These are phyloP conservation scores for Boechera divaricarpa DNA, from an alignment of 345 rosid genomes.

Conservation along the genomic window DNA sequence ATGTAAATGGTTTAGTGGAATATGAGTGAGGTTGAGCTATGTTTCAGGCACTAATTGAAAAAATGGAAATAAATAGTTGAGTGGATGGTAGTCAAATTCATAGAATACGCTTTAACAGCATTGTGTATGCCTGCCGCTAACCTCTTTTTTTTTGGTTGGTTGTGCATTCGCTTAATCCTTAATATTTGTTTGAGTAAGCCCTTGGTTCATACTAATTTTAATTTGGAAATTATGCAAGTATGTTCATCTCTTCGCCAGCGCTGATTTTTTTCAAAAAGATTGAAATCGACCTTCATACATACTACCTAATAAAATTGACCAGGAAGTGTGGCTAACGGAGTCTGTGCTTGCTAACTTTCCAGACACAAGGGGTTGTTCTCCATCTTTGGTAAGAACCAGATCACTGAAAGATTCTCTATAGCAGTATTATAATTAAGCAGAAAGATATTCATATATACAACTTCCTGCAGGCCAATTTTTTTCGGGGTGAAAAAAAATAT, in stretches of 20 bases:
- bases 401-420: constrained; percentile 15
- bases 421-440: constrained; percentile 22
- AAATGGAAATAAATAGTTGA: constrained; percentile 24
- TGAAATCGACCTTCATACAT: constrained; percentile 42
- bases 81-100: constrained; percentile 13
- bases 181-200: constrained; percentile 3
- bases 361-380: constrained; percentile 85
- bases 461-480: constrained; percentile 67
- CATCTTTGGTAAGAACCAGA: constrained; percentile 71
- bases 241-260: constrained; percentile 8
- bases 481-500: constrained; percentile 62
- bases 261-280: background rate
- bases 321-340: constrained; percentile 93
- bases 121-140: constrained; percentile 15
- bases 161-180: background rate
- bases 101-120: constrained; percentile 28
- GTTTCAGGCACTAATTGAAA: constrained; percentile 1
- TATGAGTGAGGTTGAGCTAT: constrained; percentile 28
- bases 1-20: constrained; percentile 17
- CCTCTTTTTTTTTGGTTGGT: background rate
- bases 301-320: constrained; percentile 52
- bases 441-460: constrained; percentile 32
- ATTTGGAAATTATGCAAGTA: constrained; percentile 2
- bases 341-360: constrained; percentile 76
- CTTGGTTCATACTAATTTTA: constrained; percentile 6